Evolutionary conservation across 768 basidiomycete species (phyloP), one percentile per base, ranked within the genome.

Genomic region (Leccinellum luteum): DNA sequence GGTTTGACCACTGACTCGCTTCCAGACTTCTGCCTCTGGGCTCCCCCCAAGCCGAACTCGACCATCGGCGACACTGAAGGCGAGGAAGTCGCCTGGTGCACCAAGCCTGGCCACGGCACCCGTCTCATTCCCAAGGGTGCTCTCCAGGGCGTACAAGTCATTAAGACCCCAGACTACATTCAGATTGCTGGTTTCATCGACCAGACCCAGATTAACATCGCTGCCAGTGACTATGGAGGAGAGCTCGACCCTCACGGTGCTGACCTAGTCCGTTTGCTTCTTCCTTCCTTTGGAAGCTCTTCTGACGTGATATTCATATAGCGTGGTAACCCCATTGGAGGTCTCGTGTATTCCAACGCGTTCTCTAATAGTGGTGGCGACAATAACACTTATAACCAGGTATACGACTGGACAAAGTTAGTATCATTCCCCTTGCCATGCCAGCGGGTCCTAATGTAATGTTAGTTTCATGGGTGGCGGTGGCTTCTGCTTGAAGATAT

Each of bases 261-360:
- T 57, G 89, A 91, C 69, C 57, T 74, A 48, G 81, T 81, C 43
- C 4, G 76, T 73, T 14, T 12, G 19, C n/a, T 52, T 15, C 8
- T 14, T 53, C 68, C 34, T 6, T 35, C 49, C 32, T 43, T 41
- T 21, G 9, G 59, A 32, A 47, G 25, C 75, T 58, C 59, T n/a
- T 21, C 47, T 66, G 12, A 66, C n/a, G 19, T 12, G 6, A 5
- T 3, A 44, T 27, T 10, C 10, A 38, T 50, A 23, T 63, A 87
- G 82, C 83, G 87, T 60, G 92, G 91, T n/a, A 94, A 92, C 75
- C 88, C 89, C 4, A 75, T 90, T 32, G 90, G 90, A 56, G 87
- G 81, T 52, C 70, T 92, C 41, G 57, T 90, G 51, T 92, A 80
- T 75, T 84, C 88, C 2, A 86, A 77, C 61, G 79, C 74, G 13